These are phyloP conservation scores for Sporisorium scitamineum DNA, from an alignment of 1,284 basidiomycete species.

Conservation along the genomic window DNA sequence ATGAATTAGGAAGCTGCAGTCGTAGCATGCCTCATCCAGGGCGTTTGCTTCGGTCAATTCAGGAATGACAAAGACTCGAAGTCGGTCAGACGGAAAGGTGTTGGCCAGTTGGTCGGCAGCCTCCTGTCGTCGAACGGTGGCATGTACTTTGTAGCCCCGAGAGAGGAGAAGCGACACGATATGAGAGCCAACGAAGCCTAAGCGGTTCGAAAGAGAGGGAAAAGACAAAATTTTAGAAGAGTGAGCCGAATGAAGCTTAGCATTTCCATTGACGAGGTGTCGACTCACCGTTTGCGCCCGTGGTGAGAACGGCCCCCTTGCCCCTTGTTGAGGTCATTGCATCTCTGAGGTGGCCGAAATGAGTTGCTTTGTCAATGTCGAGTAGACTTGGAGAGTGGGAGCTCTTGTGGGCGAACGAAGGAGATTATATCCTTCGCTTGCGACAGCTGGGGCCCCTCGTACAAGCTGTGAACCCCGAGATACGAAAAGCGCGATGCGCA, in stretches of 20 bases:
- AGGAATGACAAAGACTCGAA: slow-evolving; percentile 8
- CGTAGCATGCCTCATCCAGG: not conserved
- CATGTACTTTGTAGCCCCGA: not conserved
- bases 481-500: slow-evolving; percentile 4
- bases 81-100: not conserved
- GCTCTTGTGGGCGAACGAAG: not conserved
- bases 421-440: not conserved
- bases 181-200: slow-evolving; percentile 14
- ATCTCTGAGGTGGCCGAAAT: not conserved
- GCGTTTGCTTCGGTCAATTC: not conserved
- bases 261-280: not conserved
- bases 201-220: not conserved
- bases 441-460: not conserved
- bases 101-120: not conserved
- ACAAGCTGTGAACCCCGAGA: not conserved
- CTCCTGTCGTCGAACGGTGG: slow-evolving; percentile 3
- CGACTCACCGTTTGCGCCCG: slow-evolving; percentile 4
- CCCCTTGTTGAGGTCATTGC: not conserved
- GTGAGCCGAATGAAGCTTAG: not conserved
- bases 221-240: not conserved
- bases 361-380: not conserved
- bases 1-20: not conserved
- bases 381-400: not conserved
- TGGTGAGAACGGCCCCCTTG: not conserved
- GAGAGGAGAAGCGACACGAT: slow-evolving; percentile 4